Conservation (phyloP, 106 monocot species). For the Platanthera guangdongensis region DNA sequence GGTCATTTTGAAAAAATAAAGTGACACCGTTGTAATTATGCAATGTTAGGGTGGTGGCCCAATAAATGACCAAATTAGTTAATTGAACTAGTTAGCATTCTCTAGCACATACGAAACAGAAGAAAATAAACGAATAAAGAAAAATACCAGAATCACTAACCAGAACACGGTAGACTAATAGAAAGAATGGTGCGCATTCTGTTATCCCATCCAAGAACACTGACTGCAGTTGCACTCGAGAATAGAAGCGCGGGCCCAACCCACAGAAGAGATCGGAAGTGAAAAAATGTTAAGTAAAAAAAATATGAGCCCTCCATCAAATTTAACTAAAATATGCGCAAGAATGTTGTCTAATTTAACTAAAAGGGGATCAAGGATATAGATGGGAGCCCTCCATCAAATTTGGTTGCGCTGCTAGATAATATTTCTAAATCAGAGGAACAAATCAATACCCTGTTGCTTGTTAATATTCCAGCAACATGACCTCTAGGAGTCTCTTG, state of each 20-base stretch:
- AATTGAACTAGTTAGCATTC: neutral
- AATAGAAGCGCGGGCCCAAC: conserved; percentile 94
- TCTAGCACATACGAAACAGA: neutral
- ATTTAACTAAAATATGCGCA: neutral
- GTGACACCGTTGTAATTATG: too few species aligned
- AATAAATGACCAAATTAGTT: neutral
- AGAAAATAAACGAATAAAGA: neutral
- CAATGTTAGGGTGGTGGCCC: neutral
- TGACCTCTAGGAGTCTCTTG: conserved; percentile 86
- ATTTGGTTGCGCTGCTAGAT: conserved; percentile 64
- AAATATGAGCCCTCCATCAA: too few species aligned
- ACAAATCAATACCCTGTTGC: conserved; percentile 65
- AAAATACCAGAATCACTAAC: conserved; percentile 15
- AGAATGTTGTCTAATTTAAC: neutral
- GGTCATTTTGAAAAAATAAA: too few species aligned
- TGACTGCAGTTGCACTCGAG: conserved; percentile 82
- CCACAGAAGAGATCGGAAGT: conserved; percentile 90
- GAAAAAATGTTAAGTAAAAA: conserved; percentile 49
- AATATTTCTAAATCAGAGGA: conserved; percentile 89
- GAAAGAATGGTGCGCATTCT: conserved; percentile 80
- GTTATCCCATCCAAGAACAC: conserved; percentile 96
- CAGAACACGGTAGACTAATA: conserved; percentile 71
- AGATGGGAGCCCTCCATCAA: conserved; percentile 79
- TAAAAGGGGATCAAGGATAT: conserved; percentile 49
- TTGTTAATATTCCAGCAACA: conserved; percentile 95